Conservation (phyloP, 352 stramenopile species). For the Globisporangium emineosum region DNA sequence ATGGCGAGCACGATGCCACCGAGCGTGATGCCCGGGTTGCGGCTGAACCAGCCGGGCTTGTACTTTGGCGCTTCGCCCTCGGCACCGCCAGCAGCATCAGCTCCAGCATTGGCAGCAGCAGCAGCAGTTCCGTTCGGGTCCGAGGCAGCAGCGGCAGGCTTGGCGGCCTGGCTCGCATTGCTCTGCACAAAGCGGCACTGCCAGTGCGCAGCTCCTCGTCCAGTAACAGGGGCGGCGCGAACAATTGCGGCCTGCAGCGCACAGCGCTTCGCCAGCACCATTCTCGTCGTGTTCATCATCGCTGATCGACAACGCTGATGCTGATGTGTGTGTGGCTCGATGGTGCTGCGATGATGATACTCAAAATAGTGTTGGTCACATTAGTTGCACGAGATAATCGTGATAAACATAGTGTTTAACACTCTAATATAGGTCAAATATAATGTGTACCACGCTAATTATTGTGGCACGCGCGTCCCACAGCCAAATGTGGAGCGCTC, state of each 20-base stretch:
- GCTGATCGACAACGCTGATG: not conserved
- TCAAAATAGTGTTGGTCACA: not conserved
- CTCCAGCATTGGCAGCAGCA: not conserved
- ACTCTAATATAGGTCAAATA: too few relatives aligned
- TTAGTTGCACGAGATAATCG: not conserved
- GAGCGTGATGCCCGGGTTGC: slow-evolving; percentile 76
- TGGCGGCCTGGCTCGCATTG: not conserved
- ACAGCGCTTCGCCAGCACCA: slow-evolving; percentile 5
- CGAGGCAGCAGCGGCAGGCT: not conserved
- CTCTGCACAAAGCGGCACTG: slow-evolving; percentile 14
- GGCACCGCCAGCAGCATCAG: not conserved
- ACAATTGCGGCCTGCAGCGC: not conserved
- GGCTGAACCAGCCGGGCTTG: slow-evolving; percentile 84
- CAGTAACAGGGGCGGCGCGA: not conserved
- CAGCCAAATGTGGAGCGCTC: not conserved
- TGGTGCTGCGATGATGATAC: not conserved
- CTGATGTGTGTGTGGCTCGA: slow-evolving; percentile 8
- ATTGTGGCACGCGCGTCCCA: not conserved
- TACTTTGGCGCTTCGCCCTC: slow-evolving; percentile 66
- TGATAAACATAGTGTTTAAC: too few relatives aligned
- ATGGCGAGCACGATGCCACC: slow-evolving; percentile 68
- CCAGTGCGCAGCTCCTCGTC: not conserved
- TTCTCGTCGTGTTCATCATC: slow-evolving; percentile 11
- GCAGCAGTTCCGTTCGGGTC: slow-evolving; percentile 4
- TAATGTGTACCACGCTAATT: not conserved